These are phyloP conservation scores for Yamadazyma tumulicola DNA, from an alignment of 805 yeast genomes.

Conservation along the genomic window DNA sequence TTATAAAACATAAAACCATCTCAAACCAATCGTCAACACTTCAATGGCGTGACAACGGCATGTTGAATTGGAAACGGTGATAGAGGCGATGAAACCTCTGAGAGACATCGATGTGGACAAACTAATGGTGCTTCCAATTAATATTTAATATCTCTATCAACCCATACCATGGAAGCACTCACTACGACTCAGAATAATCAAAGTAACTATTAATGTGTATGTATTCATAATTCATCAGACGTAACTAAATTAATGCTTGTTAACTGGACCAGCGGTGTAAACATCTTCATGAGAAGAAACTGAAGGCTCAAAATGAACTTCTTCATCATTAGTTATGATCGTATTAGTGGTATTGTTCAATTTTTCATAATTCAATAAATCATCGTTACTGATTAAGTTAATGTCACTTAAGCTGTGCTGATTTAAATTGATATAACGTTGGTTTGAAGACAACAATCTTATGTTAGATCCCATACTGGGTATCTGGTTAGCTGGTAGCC, in stretches of 20 bases:
- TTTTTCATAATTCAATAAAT: conserved; percentile 17
- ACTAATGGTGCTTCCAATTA: no score
- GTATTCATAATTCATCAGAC: no score
- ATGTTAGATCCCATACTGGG: not conserved
- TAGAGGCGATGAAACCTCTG: no score
- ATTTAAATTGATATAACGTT: conserved; percentile 32
- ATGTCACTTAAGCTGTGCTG: conserved; percentile 24
- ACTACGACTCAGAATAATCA: no score
- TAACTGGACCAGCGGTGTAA: conserved; percentile 43
- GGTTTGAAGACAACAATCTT: conserved; percentile 36
- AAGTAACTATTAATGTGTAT: no score
- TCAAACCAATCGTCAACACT: no score
- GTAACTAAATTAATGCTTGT: conserved; percentile 21
- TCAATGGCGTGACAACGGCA: no score
- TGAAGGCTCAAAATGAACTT: conserved; percentile 36
- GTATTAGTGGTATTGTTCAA: conserved; percentile 6
- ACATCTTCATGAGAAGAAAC: conserved; percentile 40
- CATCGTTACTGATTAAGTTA: conserved; percentile 34
- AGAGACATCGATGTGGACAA: no score
- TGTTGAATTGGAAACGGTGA: no score
- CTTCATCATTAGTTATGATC: conserved; percentile 12
- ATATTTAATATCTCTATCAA: no score
- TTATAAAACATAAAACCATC: no score
- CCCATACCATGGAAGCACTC: no score
- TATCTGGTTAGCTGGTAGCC: conserved; percentile 31